Conservation (phyloP, 2,329 filamentous ascomycete species). For the Fusarium annulatum region DNA sequence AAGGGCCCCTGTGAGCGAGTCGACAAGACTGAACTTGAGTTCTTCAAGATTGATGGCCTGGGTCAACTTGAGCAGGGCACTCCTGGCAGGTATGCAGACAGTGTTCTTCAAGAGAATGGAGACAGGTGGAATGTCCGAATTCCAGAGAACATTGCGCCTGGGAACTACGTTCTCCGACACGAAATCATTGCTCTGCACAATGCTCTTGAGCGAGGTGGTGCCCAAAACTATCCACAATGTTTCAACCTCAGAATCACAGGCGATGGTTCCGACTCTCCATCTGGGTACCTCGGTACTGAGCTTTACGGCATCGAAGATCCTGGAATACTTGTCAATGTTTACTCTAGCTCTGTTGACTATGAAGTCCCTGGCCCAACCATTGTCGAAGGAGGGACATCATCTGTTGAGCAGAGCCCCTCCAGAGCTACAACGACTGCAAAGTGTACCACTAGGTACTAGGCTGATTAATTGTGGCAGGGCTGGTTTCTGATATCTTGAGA, state of each 20-base stretch:
- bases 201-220: slow-evolving; percentile 54
- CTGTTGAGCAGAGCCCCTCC: slow-evolving; percentile 42
- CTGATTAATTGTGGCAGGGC: background rate
- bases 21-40: slow-evolving; percentile 56
- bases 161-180: slow-evolving; percentile 66
- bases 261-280: slow-evolving; percentile 49
- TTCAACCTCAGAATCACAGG: slow-evolving; percentile 61
- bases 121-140: slow-evolving; percentile 63
- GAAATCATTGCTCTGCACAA: slow-evolving; percentile 66
- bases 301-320: slow-evolving; percentile 52
- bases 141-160: slow-evolving; percentile 58
- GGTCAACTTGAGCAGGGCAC: slow-evolving; percentile 52
- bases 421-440: slow-evolving; percentile 40
- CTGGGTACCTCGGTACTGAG: slow-evolving; percentile 50
- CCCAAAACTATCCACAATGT: slow-evolving; percentile 66
- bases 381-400: slow-evolving; percentile 41
- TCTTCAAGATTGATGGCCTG: slow-evolving; percentile 59
- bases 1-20: slow-evolving; percentile 55
- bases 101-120: slow-evolving; percentile 61
- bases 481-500: background rate
- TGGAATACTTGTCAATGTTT: slow-evolving; percentile 52
- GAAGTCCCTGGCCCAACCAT: slow-evolving; percentile 49
- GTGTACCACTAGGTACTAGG: slow-evolving; percentile 36
- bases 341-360: slow-evolving; percentile 44
- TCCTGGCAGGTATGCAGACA: slow-evolving; percentile 54